A percentile compares a stretch with the other conserved stretches of the same genome.
These are phyloP conservation scores for Centrapalus pauciflorus DNA, from an alignment of 129 eudicot species.

Conservation along the genomic window DNA sequence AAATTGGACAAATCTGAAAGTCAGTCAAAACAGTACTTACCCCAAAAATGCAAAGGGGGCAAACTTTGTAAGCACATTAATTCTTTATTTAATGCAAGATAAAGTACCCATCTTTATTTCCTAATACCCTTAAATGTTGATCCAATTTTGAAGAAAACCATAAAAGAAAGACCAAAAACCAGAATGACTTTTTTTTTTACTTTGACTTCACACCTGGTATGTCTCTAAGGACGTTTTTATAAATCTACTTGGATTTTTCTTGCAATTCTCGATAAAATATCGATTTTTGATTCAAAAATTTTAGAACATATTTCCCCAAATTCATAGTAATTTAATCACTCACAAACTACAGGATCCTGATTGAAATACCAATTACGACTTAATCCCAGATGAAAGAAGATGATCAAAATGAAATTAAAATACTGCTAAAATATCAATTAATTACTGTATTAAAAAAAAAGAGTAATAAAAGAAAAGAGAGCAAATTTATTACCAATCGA, in stretches of 20 bases:
- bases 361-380: neutral
- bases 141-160: neutral
- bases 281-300: neutral
- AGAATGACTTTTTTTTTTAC: too few species aligned
- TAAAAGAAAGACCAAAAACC: too few species aligned
- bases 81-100: too few species aligned
- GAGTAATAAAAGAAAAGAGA: neutral
- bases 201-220: neutral
- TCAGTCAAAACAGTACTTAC: too few species aligned
- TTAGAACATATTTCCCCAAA: neutral
- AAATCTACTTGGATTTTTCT: neutral
- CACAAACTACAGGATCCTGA: neutral
- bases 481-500: conserved; percentile 58
- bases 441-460: neutral
- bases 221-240: neutral
- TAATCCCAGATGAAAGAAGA: neutral
- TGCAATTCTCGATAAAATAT: neutral
- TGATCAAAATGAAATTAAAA: neutral
- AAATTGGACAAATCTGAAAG: too few species aligned
- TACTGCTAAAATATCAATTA: neutral
- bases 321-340: neutral
- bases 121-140: neutral
- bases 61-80: too few species aligned
- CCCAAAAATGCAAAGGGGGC: too few species aligned
- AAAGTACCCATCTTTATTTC: neutral